Base-by-base conservation (phyloP, 139 green algal genomes). In the Diplosphaera chodatii region DNA sequence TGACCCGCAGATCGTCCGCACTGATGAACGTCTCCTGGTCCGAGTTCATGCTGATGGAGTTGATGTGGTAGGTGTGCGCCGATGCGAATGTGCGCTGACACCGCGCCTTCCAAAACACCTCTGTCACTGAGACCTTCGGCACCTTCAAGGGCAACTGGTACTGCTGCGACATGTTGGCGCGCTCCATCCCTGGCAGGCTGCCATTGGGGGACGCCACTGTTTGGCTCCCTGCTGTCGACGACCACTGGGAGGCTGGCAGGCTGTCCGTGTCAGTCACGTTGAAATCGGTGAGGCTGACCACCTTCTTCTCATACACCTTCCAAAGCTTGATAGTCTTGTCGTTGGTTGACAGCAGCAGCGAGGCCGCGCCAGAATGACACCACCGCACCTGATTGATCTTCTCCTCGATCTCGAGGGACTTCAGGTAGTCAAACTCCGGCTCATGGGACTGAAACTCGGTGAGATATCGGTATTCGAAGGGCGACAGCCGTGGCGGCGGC, bases 251-350 rank as follows among this genome's bases (percentile, higher is more conserved):
- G n/a, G n/a, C n/a, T n/a, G n/a, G n/a, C n/a, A 48, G 13, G 37
- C 37, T 48, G 37, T 48, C 37, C 13, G 37, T 13, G 37, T 85
- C 78, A 18, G 87, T 82, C 55, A 94, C 34, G 76, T 98, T 98
- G 81, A 92, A 97, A 68, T 94, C 87, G 21, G 87, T 72, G 1
- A 98, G 71, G 32, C 74, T 79, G 1, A 81, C 82, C 37, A 95
- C 83, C 68, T 90, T 91, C 82, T 94, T 94, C 73, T 98, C 90
- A 69, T 88, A 94, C 25, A 95, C 89, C 85, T 96, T 97, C 96
- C 96, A 99, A 1, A 99, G 85, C 86, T 99, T 99, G 77, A 99
- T 89, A 13, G 94, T 99, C 77, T 99, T 99, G 83, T 99, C 93
- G 70, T 97, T 97, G 10, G 93, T 95, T 32, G 90, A 95, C 23